Base-by-base conservation (phyloP, 2,329 filamentous ascomycete genomes). In the Ophiocordyceps camponoti-floridani region DNA sequence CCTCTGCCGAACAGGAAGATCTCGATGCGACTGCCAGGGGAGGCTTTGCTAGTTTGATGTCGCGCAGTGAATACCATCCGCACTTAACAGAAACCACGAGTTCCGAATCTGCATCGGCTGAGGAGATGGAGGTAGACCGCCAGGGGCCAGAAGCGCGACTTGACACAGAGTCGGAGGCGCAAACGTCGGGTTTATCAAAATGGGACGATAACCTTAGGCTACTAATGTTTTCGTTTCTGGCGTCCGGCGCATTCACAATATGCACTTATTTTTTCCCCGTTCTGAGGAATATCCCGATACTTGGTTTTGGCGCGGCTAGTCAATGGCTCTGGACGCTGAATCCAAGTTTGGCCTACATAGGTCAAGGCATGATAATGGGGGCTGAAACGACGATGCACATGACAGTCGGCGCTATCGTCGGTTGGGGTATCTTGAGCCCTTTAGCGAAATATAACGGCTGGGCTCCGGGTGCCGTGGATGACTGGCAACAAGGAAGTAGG, bases 291-390 rank as follows among this genome's bases (percentile, higher is more conserved):
- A 67, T 98, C n/a, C 91, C 91, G 0, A 68, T 98, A 26, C 84
- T 96, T 52, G 91, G 91, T 0, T 64, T 72, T 0, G 63, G 73
- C 2, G 73, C 93, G 7, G 87, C 87, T 0, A 64, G 74, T 1
- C 76, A 76, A 2, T 98, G 89, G 89, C 73, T 95, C 1, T 98
- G 91, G 91, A 91, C 85, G 1, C 67, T 98, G 7, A 98, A 98
- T 52, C 91, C 91, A 0, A 95, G 87, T 41, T 81, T 94, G n/a
- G 91, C 91, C 2, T 98, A 98, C 58, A 79, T 96, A 26, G 91
- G 91, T 0, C 91, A 98, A 63, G 91, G 91, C 11, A 93, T 98
- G 49, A 96, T 98, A 56, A 98, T 98, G 91, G 91, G 91, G 0
- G 84, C 89, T 4, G 82, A 86, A 37, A 98, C 91, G 0, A 96